Evolutionary conservation across 768 basidiomycete genomes (phyloP), one percentile per base, ranked within the genome.

Genomic region (Kwoniella heveanensis): DNA sequence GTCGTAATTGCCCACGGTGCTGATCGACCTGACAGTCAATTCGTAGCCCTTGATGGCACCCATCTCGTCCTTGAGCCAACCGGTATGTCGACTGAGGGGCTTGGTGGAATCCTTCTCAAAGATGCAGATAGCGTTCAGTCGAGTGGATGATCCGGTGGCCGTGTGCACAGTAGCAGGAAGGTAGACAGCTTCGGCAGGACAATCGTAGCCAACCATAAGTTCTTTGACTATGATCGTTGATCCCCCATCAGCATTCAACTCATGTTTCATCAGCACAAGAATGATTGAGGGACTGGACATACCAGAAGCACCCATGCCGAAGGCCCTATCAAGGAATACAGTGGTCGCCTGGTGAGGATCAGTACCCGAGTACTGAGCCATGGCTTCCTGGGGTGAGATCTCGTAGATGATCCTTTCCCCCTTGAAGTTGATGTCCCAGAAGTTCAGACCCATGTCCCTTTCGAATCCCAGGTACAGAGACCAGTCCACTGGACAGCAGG

Each of bases 151-250:
- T 2, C 86, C 87, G 9, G 70, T 69, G n/a, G 82, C 79, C 30
- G 44, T 49, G 69, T 84, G 83, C 0, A 85, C 85, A 7, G 85
- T 85, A 0, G 85, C 85, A 2, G 86, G 85, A n/a, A 88, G 79
- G 73, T 83, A 86, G 12, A 85, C 81, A 0, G 87, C 83, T 53
- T 87, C 86, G 63, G 83, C 78, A 3, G 88, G 88, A 67, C 87
- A 88, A 72, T 88, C 88, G 72, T 88, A 88, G 47, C 85, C 84
- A 0, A 84, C 83, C n/a, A 88, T 82, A 81, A 88, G 80, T 39
- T 86, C 83, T n/a, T 58, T 48, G n/a, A 85, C 83, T n/a, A 85
- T 83, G 3, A 81, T 52, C 21, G 21, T 36, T 15, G 13, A 25
- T n/a, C n/a, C n/a, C n/a, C n/a, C n/a, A n/a, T n/a, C n/a, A n/a